Evolutionary conservation across 192 early-diverging fungal genomes (phyloP).

Genomic region (Funneliformis geosporum): DNA sequence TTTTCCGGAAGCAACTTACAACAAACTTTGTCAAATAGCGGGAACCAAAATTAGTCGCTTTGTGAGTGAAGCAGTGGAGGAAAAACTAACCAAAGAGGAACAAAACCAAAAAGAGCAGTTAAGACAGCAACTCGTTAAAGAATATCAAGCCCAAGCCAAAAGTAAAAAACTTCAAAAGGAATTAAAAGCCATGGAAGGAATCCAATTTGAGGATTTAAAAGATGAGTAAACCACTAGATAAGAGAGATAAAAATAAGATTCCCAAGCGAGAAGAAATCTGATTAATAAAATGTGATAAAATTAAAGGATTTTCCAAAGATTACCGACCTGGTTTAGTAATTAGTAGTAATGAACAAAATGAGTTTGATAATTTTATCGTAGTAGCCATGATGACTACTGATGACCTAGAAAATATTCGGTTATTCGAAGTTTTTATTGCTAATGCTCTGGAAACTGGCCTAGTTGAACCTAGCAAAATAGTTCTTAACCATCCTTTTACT

Average conservation of each 20-base stretch:
- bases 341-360: slow-evolving; percentile 15
- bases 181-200: too few species aligned
- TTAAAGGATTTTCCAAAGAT: not conserved
- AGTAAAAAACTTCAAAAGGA: slow-evolving; percentile 9
- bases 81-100: too few species aligned
- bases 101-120: too few species aligned
- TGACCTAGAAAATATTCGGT: not conserved
- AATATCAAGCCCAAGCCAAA: not conserved
- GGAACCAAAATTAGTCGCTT: too few species aligned
- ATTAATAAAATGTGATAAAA: not conserved
- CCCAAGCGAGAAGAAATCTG: slow-evolving; percentile 22
- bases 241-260: not conserved
- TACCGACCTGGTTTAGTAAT: not conserved
- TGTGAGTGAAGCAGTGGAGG: too few species aligned
- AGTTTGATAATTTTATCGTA: not conserved
- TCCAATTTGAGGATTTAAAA: not conserved
- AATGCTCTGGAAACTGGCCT: slow-evolving; percentile 18
- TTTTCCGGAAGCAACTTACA: too few species aligned
- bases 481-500: slow-evolving; percentile 6
- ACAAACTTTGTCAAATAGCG: too few species aligned
- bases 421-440: slow-evolving; percentile 26
- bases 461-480: slow-evolving; percentile 15
- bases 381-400: slow-evolving; percentile 1
- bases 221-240: too few species aligned
- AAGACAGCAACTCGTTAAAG: not conserved